Base-by-base conservation (phyloP, 2,329 filamentous ascomycete species). In the Ophiocordyceps camponoti-floridani region DNA sequence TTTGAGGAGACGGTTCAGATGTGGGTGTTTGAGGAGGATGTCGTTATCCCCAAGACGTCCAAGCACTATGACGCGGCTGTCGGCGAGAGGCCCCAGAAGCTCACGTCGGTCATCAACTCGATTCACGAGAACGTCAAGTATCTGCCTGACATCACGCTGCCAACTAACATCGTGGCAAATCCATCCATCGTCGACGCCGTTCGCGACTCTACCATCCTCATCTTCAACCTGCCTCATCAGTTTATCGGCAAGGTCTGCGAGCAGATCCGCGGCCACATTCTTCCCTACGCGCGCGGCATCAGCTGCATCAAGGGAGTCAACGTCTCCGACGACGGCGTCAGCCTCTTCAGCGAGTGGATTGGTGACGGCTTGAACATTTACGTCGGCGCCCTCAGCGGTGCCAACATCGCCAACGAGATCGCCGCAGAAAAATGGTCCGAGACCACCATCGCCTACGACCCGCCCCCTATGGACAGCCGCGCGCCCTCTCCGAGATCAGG, bases 261-360 rank as follows among this genome's bases (percentile, higher is more conserved):
- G 50, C 79, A 87, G 60, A 71, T 98, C 49, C 73, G 82, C 56
- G 91, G 89, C 48, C 80, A 94, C 55, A 93, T 95, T 51, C 66
- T 95, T 28, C 91, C 91, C 7, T 96, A 79, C 56, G 89, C 91
- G 26, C 79, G 93, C 50, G 91, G 87, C 47, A 87, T 98, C 57
- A 94, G 86, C 59, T 98, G 91, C 64, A 95, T 96, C 67, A 98
- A 98, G 71, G 91, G 91, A 53, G 88, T 98, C 49, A 84, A 94
- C 53, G 91, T 98, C 31, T 81, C 83, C 4, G 83, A 89, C 55
- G 79, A 84, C 43, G 85, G 84, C 45, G 79, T 96, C 53, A 80
- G 79, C 55, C 74, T 98, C 45, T 95, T 98, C 68, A 93, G 84
- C 45, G 91, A 98, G 65, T 86, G 82, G 62, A 98, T 98, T 58